Conservation (phyloP, 768 basidiomycete genomes). For the Leucocoprinus sp. region DNA sequence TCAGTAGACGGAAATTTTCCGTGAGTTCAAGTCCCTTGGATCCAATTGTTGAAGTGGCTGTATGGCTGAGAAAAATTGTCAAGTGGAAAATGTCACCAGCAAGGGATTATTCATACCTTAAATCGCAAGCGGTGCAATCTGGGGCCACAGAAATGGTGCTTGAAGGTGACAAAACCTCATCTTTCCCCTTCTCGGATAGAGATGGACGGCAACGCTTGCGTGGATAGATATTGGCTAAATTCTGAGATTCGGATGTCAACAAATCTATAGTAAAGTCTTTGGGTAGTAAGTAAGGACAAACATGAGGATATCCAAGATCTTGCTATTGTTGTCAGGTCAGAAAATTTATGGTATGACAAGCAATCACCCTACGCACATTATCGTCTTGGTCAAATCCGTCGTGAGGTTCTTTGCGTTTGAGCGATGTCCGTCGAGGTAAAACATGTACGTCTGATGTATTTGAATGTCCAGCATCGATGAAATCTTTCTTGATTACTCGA, state of each 20-base stretch:
- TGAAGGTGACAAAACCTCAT: background rate
- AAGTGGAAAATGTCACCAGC: background rate
- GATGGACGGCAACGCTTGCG: constrained; percentile 29
- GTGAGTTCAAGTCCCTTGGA: background rate
- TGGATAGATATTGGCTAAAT: constrained; percentile 41
- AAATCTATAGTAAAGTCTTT: background rate
- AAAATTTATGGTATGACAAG: constrained; percentile 4
- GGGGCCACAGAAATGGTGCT: too few relatives aligned
- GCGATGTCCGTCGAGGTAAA: constrained; percentile 16
- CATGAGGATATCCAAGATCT: constrained; percentile 37
- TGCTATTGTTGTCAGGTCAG: constrained; percentile 14
- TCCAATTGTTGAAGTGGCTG: background rate
- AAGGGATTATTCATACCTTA: constrained; percentile 4
- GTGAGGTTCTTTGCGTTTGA: constrained; percentile 27
- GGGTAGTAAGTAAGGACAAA: constrained; percentile 16
- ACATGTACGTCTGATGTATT: background rate
- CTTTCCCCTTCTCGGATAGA: constrained; percentile 18
- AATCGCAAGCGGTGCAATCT: constrained; percentile 3
- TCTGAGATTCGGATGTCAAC: constrained; percentile 21
- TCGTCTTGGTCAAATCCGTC: constrained; percentile 27
- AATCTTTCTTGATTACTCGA: background rate
- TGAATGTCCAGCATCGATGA: background rate
- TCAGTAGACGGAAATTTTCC: background rate
- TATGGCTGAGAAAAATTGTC: background rate
- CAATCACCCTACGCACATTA: constrained; percentile 15